A percentile compares a stretch with the other conserved stretches of the same genome.
Evolutionary conservation across 805 yeast species (phyloP).

Genomic region (Wickerhamomyces alni): DNA sequence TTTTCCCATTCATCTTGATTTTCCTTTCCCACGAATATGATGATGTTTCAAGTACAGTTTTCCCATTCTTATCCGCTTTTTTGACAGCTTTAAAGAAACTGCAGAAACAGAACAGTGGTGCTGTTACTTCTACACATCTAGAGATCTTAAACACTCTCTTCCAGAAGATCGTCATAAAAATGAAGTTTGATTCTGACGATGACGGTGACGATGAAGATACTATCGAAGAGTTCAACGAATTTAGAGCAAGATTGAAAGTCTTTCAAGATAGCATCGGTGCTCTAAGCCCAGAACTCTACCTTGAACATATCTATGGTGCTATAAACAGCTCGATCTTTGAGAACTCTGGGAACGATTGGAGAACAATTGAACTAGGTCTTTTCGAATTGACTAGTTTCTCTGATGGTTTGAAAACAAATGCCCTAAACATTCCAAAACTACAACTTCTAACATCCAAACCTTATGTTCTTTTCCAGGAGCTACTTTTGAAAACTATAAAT

Average conservation of each 20-base stretch:
- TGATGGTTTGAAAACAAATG: slow-evolving; percentile 72
- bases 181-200: slow-evolving; percentile 73
- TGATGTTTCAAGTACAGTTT: slow-evolving; percentile 78
- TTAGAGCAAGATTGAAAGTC: slow-evolving; percentile 64
- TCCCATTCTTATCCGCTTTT: slow-evolving; percentile 74
- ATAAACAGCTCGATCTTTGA: slow-evolving; percentile 44
- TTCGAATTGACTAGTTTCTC: slow-evolving; percentile 74
- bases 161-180: slow-evolving; percentile 65
- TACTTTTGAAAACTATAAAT: slow-evolving; percentile 46
- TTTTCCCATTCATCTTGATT: slow-evolving; percentile 67
- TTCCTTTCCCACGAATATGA: slow-evolving; percentile 81
- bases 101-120: slow-evolving; percentile 33
- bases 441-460: slow-evolving; percentile 65
- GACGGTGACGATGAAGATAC: slow-evolving; percentile 71
- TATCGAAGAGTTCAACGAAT: slow-evolving; percentile 72
- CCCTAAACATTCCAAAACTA: slow-evolving; percentile 63
- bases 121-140: slow-evolving; percentile 30
- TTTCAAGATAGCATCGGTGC: slow-evolving; percentile 80
- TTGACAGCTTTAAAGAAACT: slow-evolving; percentile 62
- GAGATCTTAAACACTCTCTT: slow-evolving; percentile 60
- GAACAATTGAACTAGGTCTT: slow-evolving; percentile 78
- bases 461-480: slow-evolving; percentile 51
- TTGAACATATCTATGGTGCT: slow-evolving; percentile 54
- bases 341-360: slow-evolving; percentile 50
- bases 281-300: slow-evolving; percentile 53